Percentiles rank a stretch among this genome's conserved stretches.
Evolutionary conservation across 139 green algal genomes (phyloP).

Genomic region (Diplosphaera chodatii): DNA sequence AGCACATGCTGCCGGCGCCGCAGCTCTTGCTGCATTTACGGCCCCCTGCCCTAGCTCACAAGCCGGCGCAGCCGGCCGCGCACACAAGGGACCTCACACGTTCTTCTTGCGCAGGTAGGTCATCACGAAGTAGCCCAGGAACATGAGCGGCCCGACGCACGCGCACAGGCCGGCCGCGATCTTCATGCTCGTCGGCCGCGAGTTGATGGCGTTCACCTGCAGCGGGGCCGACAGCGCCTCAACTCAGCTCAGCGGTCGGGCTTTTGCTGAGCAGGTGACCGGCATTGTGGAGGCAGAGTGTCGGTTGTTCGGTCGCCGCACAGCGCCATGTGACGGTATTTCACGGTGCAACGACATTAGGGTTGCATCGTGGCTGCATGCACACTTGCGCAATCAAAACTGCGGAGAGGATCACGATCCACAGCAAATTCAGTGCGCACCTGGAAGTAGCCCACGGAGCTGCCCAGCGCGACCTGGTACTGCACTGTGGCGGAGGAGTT

Average conservation of each 20-base stretch:
- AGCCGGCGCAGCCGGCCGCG: no score
- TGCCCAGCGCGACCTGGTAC: not conserved
- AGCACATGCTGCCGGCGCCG: no score
- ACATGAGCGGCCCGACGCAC: not conserved
- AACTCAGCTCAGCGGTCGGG: not conserved
- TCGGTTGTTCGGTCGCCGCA: no score
- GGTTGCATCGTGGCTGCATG: no score
- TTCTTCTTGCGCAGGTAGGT: slow-evolving; percentile 1
- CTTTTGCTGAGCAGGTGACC: not conserved
- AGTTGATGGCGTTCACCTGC: not conserved
- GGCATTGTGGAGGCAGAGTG: no score
- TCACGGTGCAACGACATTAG: no score
- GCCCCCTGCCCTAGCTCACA: no score
- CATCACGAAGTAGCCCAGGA: not conserved
- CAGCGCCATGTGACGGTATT: no score
- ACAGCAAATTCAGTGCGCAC: no score
- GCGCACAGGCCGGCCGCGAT: not conserved
- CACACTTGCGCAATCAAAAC: no score
- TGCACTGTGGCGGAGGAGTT: not conserved
- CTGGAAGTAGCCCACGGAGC: not conserved
- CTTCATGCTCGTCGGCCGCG: not conserved
- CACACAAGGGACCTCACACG: not conserved
- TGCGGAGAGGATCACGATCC: not conserved
- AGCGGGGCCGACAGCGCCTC: no score
- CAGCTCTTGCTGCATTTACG: no score